Base-by-base conservation (phyloP, 768 basidiomycete species). In the Galerina marginata region DNA sequence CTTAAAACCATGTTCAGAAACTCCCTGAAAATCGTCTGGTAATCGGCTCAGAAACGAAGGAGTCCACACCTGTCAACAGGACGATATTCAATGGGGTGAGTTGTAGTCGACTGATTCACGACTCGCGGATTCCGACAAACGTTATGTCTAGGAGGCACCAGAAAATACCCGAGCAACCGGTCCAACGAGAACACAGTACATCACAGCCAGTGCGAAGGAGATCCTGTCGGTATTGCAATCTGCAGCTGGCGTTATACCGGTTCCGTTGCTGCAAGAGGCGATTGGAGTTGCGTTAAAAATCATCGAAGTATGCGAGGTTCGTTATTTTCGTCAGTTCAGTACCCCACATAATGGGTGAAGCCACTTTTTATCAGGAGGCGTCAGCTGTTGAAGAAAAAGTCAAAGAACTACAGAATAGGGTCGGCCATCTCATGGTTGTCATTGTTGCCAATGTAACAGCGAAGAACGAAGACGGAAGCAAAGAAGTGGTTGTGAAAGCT, bases 231-330 rank as follows among this genome's bases (percentile, higher is more conserved):
- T 62, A 25, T 40, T 58, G 25, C 38, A 57, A 47, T 57, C 51
- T n/a, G 61, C 61, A 12, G 56, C 61, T 14, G 52, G 50, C 36
- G 16, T 48, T 6, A 54, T 62, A 62, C 61, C 61, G 10, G 61
- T 58, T 58, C 61, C 55, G 38, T 50, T 58, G 6, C 48, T 62
- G 37, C 55, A 62, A 23, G 44, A 42, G 29, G 56, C 61, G 26
- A 58, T 62, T 49, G 51, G 45, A 37, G 43, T 62, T 26, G 56
- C 61, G 49, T 49, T 62, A 23, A 58, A 53, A n/a, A 37, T 62
- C 33, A 56, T 62, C 29, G 25, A 57, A 20, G 36, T 54, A 23
- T 62, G 61, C 16, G 61, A 62, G 56, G 61, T 62, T 44, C 29
- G 56, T 54, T 6, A 14, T 25, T 23, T n/a, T 38, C n/a, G 15